These are phyloP conservation scores for Auricularia sp. DNA, from an alignment of 768 basidiomycete genomes.

Conservation along the genomic window DNA sequence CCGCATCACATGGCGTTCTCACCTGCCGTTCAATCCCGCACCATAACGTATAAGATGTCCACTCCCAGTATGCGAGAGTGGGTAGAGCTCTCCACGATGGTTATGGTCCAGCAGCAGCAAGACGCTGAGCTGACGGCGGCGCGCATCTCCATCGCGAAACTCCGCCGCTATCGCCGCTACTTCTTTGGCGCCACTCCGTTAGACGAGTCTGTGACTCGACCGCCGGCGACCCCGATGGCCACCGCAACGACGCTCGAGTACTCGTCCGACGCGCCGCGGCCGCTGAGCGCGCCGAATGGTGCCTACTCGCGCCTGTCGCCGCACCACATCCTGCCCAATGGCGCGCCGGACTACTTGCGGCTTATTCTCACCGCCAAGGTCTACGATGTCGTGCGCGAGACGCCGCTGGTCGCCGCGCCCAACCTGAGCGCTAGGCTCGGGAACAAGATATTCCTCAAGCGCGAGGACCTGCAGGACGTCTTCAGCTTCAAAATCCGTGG, in stretches of 20 bases:
- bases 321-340: constrained; percentile 53
- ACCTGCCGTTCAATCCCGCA: too few species aligned
- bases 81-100: neutral
- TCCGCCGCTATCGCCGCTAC: neutral
- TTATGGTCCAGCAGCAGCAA: neutral
- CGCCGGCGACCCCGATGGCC: neutral
- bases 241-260: constrained; percentile 46
- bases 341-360: constrained; percentile 77
- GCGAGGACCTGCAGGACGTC: constrained; percentile 94
- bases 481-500: constrained; percentile 99
- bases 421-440: constrained; percentile 83
- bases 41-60: too few species aligned
- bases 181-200: neutral
- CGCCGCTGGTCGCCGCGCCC: constrained; percentile 78
- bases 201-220: neutral
- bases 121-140: neutral
- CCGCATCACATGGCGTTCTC: too few species aligned
- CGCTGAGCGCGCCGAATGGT: constrained; percentile 23
- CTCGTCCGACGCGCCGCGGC: constrained; percentile 56
- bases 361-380: constrained; percentile 85
- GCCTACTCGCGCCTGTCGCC: constrained; percentile 54
- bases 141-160: neutral
- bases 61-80: too few species aligned
- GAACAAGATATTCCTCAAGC: constrained; percentile 90
- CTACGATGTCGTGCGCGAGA: constrained; percentile 81